Percentiles rank a stretch among this genome's conserved stretches.
Evolutionary conservation across 352 stramenopile genomes (phyloP).

Genomic region (Phytophthora brassicae): DNA sequence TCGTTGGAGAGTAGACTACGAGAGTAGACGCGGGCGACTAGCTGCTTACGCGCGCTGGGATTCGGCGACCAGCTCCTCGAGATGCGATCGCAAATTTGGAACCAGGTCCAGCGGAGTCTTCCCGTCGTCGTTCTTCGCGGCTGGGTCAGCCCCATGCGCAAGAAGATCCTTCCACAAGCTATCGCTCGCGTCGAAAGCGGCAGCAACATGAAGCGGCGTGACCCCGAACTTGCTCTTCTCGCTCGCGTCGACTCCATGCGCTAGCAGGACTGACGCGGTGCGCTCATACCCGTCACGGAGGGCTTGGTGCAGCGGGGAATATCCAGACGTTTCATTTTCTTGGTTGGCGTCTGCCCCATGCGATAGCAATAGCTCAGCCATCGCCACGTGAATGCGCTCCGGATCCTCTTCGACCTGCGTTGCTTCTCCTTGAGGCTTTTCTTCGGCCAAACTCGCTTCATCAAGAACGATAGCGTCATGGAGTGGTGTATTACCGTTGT

Average conservation of each 20-base stretch:
- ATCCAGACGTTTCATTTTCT: not conserved
- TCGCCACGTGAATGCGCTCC: not conserved
- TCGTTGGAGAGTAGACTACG: no score
- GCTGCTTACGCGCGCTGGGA: not conserved
- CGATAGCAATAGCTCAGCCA: not conserved
- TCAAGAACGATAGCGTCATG: slow-evolving; percentile 12
- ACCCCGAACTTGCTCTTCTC: not conserved
- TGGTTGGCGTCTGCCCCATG: not conserved
- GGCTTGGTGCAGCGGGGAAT: not conserved
- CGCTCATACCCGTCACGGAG: not conserved
- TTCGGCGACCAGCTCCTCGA: not conserved
- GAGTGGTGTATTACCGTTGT: slow-evolving; percentile 1
- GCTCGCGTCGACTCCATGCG: not conserved
- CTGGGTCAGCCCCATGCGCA: not conserved
- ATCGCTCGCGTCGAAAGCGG: not conserved
- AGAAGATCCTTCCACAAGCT: not conserved
- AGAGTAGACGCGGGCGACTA: not conserved
- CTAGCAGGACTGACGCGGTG: not conserved
- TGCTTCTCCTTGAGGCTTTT: slow-evolving; percentile 1
- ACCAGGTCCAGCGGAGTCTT: not conserved
- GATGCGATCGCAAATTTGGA: not conserved
- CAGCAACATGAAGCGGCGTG: not conserved
- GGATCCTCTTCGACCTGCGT: not conserved
- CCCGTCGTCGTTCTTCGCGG: not conserved
- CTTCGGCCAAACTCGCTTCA: slow-evolving; percentile 4